Evolutionary conservation across 805 yeast genomes (phyloP).

Genomic region (Lipomyces japonicus): DNA sequence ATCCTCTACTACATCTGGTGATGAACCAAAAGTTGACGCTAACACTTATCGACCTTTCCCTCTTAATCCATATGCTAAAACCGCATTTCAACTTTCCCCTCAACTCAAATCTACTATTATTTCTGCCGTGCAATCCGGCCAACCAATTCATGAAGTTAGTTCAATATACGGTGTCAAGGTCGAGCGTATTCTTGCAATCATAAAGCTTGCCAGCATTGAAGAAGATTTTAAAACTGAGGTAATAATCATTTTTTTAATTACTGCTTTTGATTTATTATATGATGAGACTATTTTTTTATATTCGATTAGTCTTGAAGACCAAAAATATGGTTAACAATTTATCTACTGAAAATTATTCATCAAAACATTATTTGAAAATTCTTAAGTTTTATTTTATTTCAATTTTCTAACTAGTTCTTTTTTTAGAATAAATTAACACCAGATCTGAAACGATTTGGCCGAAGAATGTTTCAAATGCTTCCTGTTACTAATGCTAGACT

Average conservation of each 20-base stretch:
- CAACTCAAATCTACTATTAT: slow-evolving; percentile 59
- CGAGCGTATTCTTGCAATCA: slow-evolving; percentile 84
- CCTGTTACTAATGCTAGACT: slow-evolving; percentile 52
- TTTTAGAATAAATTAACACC: slow-evolving; percentile 47
- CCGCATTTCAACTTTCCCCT: slow-evolving; percentile 59
- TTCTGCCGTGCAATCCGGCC: slow-evolving; percentile 51
- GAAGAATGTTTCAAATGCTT: slow-evolving; percentile 71
- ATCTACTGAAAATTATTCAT: slow-evolving; percentile 39
- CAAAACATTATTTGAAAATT: too few species aligned
- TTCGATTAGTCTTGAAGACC: slow-evolving; percentile 84
- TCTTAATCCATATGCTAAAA: slow-evolving; percentile 60
- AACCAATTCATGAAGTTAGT: slow-evolving; percentile 70
- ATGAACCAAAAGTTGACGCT: background rate
- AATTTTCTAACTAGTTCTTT: background rate
- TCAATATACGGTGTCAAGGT: slow-evolving; percentile 73
- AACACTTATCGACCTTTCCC: slow-evolving; percentile 68
- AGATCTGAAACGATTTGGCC: slow-evolving; percentile 58
- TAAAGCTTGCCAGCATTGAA: slow-evolving; percentile 65
- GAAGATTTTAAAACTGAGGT: slow-evolving; percentile 56
- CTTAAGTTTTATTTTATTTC: background rate
- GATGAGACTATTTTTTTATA: slow-evolving; percentile 46
- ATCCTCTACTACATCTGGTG: background rate
- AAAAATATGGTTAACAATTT: slow-evolving; percentile 47
- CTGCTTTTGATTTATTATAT: slow-evolving; percentile 25
- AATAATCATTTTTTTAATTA: slow-evolving; percentile 41